Evolutionary conservation across 73 alveolate genomes (phyloP).

Genomic region (Tetrahymena malaccensis): DNA sequence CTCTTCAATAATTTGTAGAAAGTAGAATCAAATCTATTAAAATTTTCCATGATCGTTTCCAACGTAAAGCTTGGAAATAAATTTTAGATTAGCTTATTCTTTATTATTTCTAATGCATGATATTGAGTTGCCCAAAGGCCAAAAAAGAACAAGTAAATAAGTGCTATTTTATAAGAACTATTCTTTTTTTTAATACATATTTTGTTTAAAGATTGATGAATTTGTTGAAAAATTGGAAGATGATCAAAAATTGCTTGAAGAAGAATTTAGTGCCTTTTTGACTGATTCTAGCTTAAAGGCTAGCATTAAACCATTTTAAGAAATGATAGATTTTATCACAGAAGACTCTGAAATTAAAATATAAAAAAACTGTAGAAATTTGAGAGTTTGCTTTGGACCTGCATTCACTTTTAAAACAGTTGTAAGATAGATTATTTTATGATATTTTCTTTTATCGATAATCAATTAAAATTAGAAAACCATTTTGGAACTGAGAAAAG

Average conservation of each 20-base stretch:
- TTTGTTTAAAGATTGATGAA: neutral
- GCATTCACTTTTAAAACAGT: conserved; percentile 26
- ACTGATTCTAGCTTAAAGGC: neutral
- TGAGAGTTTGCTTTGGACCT: conserved; percentile 14
- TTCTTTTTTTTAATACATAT: neutral
- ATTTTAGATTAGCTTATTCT: neutral
- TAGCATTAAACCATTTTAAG: neutral
- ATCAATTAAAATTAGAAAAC: neutral
- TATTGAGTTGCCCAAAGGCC: neutral
- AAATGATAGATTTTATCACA: neutral
- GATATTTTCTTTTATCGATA: neutral
- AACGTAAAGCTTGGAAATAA: neutral
- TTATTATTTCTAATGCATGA: neutral
- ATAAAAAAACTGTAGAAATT: conserved; percentile 3
- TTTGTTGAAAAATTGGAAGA: neutral
- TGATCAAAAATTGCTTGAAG: neutral
- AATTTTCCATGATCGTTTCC: neutral
- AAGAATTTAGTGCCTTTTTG: neutral
- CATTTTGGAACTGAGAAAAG: neutral
- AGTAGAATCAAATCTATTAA: neutral
- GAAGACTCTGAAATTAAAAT: neutral
- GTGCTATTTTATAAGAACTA: neutral
- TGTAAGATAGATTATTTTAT: neutral
- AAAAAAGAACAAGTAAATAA: neutral
- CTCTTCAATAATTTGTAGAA: neutral